Evolutionary conservation across 2,329 filamentous ascomycete species (phyloP), one percentile per base, ranked within the genome.

Genomic region (Cucurbitaria berberidis): DNA sequence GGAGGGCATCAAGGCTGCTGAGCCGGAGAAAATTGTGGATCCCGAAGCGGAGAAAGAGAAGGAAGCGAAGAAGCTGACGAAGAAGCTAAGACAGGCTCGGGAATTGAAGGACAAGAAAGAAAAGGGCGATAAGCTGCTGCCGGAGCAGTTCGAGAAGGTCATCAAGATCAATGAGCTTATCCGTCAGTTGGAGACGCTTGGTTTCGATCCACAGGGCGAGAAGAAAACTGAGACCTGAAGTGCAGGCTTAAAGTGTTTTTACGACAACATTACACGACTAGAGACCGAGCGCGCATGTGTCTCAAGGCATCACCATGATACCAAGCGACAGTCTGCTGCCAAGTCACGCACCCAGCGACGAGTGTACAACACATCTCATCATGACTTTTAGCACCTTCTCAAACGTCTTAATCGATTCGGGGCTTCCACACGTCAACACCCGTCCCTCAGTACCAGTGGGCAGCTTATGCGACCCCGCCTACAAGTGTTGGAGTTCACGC

Each of bases 91-190:
- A 68, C 95, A 99, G 74, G 93, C 95, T 3, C 89, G 87, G 64
- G 95, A 98, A 2, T 81, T 99, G 48, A 89, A 91, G 72, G 88
- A 87, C 67, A 97, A 96, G 82, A 96, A 96, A 76, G 90, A 96
- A 21, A 87, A 86, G 50, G 95, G 95, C 18, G 89, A 91, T 71
- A 82, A 85, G 4, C 78, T 99, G 55, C 81, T 98, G 22, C 93
- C 93, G 0, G 95, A 99, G 78, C 95, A 99, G 78, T 89, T 98
- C 60, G 92, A 93, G 65, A 99, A 99, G 79, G 91, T 99, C 49
- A 96, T 96, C 74, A 96, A 95, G 77, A 96, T 99, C 73, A 91
- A 91, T 59, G 95, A 99, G 78, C 83, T 99, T 45, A 87, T 97
- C 52, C 85, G 92, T 11, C 93, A 98, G 73, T 78, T 99, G 50